phyloP scores from a whole-genome alignment of 768 basidiomycete genomes.

The Leucosporidium yakuticum region DNA sequence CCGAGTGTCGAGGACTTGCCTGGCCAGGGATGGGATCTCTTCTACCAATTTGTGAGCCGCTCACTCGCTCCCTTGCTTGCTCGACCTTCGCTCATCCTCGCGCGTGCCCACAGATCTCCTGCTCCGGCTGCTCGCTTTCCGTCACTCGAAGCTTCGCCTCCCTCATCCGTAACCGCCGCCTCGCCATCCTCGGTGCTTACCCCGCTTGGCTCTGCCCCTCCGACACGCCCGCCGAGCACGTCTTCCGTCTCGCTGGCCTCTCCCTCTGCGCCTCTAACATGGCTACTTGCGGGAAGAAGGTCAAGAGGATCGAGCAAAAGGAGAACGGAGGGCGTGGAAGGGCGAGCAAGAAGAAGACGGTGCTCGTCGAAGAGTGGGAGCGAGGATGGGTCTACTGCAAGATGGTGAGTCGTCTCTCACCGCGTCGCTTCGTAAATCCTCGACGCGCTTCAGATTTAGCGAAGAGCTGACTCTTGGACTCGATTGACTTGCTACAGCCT shows the following conservation, averaged over 20 bases:
- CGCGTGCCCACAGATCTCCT: conserved; percentile 9
- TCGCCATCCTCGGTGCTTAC: conserved; percentile 27
- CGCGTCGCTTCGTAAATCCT: too few species aligned
- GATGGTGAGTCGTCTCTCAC: conserved; percentile 6
- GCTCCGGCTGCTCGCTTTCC: conserved; percentile 28
- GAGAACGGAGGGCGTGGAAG: not conserved
- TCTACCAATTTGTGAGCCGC: conserved; percentile 20
- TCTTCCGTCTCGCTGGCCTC: conserved; percentile 19
- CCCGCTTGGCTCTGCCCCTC: conserved; percentile 17
- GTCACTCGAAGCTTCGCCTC: conserved; percentile 11
- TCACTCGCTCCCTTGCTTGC: not conserved
- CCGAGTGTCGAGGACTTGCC: not conserved
- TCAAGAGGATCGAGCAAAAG: conserved; percentile 30
- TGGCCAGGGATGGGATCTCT: conserved; percentile 24
- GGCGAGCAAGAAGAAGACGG: conserved; percentile 20
- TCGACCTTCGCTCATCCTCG: not conserved
- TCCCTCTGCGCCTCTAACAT: conserved; percentile 23
- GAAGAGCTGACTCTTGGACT: not conserved
- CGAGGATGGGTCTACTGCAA: conserved; percentile 27
- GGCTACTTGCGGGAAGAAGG: conserved; percentile 12
- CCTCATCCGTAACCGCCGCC: conserved; percentile 29
- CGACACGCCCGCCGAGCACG: conserved; percentile 19
- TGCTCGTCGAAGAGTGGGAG: conserved; percentile 31
- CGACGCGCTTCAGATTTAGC: too few species aligned
- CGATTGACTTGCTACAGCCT: not conserved